A percentile compares a stretch with the other conserved stretches of the same genome.
phyloP scores from a whole-genome alignment of 768 basidiomycete species.

The Boletus sensibilis region DNA sequence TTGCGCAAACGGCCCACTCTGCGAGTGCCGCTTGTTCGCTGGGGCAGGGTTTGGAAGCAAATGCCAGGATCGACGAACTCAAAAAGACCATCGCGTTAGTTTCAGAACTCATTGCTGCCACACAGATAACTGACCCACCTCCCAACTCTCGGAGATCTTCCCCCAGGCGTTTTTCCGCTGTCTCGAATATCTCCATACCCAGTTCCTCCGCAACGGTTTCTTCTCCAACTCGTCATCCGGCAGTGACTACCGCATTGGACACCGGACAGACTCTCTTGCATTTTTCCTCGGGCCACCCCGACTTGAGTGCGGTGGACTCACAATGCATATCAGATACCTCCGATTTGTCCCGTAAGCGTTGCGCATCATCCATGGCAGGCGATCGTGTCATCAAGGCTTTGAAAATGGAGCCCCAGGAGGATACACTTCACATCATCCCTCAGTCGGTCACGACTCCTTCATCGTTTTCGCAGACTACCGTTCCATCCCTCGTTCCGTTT shows the following conservation, averaged over 20 bases:
- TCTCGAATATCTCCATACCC: constrained; percentile 33
- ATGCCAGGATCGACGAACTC: constrained; percentile 53
- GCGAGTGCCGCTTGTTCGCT: constrained; percentile 50
- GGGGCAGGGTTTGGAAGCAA: constrained; percentile 47
- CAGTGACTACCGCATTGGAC: constrained; percentile 22
- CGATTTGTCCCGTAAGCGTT: constrained; percentile 51
- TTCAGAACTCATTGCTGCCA: constrained; percentile 52
- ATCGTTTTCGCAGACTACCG: constrained; percentile 25
- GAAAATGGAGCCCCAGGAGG: constrained; percentile 51
- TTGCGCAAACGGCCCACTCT: constrained; percentile 58
- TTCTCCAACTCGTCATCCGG: constrained; percentile 22
- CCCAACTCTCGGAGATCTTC: constrained; percentile 34
- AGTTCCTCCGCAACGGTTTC: constrained; percentile 37
- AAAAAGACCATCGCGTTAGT: constrained; percentile 53
- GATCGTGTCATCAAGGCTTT: constrained; percentile 47
- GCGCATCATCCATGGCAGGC: constrained; percentile 46
- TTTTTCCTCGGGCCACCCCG: constrained; percentile 16
- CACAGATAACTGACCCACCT: constrained; percentile 35
- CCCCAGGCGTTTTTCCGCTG: constrained; percentile 22
- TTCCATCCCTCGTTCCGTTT: constrained; percentile 30
- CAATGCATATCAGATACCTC: constrained; percentile 30
- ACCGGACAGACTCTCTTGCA: constrained; percentile 24
- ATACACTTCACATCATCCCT: constrained; percentile 30
- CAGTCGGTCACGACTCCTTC: constrained; percentile 19
- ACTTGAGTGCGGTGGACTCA: constrained; percentile 21